Conservation (phyloP, 305 asterid genomes). For the Fraxinus floribunda region DNA sequence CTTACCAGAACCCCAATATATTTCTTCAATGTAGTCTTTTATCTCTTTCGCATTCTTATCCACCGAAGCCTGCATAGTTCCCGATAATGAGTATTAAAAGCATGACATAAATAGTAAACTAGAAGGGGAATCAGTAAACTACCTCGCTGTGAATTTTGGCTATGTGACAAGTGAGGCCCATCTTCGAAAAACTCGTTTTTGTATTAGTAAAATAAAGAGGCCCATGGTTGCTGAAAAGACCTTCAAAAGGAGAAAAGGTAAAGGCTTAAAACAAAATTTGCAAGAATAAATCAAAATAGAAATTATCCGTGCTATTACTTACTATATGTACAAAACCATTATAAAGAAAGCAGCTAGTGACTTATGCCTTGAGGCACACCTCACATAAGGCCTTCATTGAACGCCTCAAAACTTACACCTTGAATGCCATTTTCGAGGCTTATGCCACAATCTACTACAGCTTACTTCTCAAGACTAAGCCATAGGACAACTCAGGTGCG, state of each 20-base stretch:
- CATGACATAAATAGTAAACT: not conserved
- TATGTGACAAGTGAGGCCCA: constrained; percentile 93
- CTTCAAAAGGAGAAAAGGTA: constrained; percentile 29
- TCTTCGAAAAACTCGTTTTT: constrained; percentile 72
- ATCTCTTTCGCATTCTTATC: constrained; percentile 52
- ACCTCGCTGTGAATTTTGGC: constrained; percentile 99
- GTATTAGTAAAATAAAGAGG: constrained; percentile 82
- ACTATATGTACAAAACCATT: not conserved
- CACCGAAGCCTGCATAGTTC: constrained; percentile 41
- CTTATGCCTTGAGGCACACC: not conserved
- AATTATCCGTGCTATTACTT: not conserved
- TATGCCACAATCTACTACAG: not conserved
- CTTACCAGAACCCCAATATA: constrained; percentile 51
- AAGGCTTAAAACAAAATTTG: not conserved
- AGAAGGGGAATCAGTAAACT: constrained; percentile 1
- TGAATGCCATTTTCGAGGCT: not conserved
- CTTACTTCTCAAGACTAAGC: not conserved
- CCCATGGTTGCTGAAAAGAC: constrained; percentile 98
- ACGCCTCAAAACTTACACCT: not conserved
- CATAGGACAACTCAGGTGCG: not conserved
- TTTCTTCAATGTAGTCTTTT: constrained; percentile 48
- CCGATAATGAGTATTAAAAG: not conserved
- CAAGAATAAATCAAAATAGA: not conserved
- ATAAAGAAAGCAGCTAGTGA: not conserved
- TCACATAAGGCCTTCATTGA: not conserved